Evolutionary conservation across 352 stramenopile species (phyloP).

Genomic region (Pythium plurisporium): DNA sequence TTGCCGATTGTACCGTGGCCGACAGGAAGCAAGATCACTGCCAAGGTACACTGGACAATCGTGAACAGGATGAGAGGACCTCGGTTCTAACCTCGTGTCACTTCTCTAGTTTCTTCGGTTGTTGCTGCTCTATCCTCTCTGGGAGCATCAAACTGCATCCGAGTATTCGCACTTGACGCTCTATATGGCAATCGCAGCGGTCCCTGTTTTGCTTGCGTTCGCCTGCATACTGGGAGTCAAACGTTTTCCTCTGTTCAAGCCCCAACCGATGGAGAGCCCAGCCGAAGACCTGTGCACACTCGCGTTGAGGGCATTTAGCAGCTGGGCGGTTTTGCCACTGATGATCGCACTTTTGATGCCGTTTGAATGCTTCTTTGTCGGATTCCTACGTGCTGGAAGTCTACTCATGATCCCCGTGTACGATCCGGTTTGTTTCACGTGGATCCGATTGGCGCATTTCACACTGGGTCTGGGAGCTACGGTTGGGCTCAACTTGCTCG

Average conservation of each 20-base stretch:
- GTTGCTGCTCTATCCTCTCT: constrained; percentile 43
- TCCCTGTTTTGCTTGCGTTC: constrained; percentile 30
- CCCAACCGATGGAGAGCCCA: constrained; percentile 37
- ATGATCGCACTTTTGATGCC: constrained; percentile 55
- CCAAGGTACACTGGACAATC: constrained; percentile 22
- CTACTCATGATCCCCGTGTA: constrained; percentile 20
- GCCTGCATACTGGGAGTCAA: constrained; percentile 35
- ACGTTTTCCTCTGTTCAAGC: constrained; percentile 63
- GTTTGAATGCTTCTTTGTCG: constrained; percentile 49
- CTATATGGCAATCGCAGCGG: constrained; percentile 38
- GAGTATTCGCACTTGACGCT: constrained; percentile 31
- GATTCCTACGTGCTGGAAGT: constrained; percentile 26
- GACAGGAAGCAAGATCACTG: constrained; percentile 22
- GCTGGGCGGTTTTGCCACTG: constrained; percentile 39
- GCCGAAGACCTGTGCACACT: constrained; percentile 48
- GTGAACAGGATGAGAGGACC: no score
- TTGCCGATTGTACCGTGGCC: constrained; percentile 54
- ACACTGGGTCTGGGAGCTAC: constrained; percentile 22
- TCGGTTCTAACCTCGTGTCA: no score
- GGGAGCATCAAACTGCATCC: constrained; percentile 35
- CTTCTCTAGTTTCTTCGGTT: constrained; percentile 29
- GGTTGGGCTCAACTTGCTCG: constrained; percentile 30
- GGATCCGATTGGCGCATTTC: constrained; percentile 28
- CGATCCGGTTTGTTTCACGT: constrained; percentile 35
- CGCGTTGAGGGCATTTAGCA: constrained; percentile 45